Percentiles rank a stretch among this genome's conserved stretches.
These are phyloP conservation scores for Paramecium pentaurelia DNA, from an alignment of 73 alveolate species.

Conservation along the genomic window DNA sequence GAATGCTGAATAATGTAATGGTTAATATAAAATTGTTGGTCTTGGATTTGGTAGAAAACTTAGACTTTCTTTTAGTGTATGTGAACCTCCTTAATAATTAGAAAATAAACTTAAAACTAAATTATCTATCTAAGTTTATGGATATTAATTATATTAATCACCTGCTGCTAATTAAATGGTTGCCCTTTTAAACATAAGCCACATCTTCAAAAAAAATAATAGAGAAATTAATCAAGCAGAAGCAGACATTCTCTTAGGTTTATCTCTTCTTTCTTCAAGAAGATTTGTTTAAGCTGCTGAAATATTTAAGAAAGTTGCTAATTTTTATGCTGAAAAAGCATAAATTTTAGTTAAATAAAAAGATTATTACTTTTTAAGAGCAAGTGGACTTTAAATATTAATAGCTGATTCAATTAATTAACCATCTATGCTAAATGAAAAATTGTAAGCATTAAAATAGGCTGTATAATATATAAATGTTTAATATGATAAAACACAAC, in stretches of 20 bases:
- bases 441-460: background rate
- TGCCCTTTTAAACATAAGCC: background rate
- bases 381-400: conserved; percentile 16
- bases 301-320: conserved; percentile 32
- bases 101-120: background rate
- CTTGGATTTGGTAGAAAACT: background rate
- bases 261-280: conserved; percentile 38
- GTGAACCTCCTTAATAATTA: background rate
- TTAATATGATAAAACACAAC: background rate
- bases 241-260: conserved; percentile 9
- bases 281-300: conserved; percentile 31
- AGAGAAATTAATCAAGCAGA: conserved; percentile 1
- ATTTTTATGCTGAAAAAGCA: conserved; percentile 22
- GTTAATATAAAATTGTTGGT: background rate
- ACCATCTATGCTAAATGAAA: conserved; percentile 35
- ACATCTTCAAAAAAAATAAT: conserved; percentile 6
- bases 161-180: conserved; percentile 42
- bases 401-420: conserved; percentile 39
- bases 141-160: background rate
- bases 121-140: background rate
- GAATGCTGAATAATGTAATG: background rate
- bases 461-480: background rate
- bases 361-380: background rate
- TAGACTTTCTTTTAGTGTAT: background rate
- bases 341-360: background rate